Conservation (phyloP, 176 grass and related monocot genomes). For the Phoenix roebelenii region DNA sequence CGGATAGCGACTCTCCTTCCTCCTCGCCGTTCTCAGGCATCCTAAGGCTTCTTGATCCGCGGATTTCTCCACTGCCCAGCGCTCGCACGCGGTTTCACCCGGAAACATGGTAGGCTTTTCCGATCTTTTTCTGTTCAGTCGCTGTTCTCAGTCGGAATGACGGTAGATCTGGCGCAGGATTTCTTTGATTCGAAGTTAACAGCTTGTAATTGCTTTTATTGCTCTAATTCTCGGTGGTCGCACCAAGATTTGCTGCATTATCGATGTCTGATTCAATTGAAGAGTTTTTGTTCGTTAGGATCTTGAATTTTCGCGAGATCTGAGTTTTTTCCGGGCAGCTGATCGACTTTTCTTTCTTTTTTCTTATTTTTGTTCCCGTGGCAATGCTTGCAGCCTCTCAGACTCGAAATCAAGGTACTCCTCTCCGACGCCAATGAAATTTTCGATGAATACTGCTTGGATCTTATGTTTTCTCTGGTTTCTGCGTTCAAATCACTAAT, state of each 20-base stretch:
- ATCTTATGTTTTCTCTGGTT: conserved; percentile 12
- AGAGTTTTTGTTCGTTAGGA: not conserved
- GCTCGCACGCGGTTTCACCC: not conserved
- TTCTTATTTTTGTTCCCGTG: conserved; percentile 26
- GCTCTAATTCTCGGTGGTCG: conserved; percentile 1
- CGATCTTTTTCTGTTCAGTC: conserved; percentile 5
- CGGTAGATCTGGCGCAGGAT: conserved; percentile 12
- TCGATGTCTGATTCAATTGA: conserved; percentile 1
- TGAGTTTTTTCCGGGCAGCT: conserved; percentile 30
- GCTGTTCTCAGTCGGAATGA: not conserved
- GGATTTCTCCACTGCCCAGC: conserved; percentile 16
- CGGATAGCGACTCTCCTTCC: not conserved
- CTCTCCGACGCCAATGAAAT: not conserved
- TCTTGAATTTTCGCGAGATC: conserved; percentile 39
- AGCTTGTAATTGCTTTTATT: no score
- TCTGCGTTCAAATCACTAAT: no score
- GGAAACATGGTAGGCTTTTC: conserved; percentile 29
- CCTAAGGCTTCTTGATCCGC: not conserved
- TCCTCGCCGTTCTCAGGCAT: conserved; percentile 3
- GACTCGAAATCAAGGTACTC: conserved; percentile 99
- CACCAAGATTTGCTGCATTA: not conserved
- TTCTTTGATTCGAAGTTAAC: not conserved
- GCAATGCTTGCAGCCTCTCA: conserved; percentile 65
- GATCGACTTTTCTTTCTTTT: conserved; percentile 19
- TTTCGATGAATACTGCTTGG: not conserved